Percentiles rank a stretch among this genome's conserved stretches.
Conservation (phyloP, 1,284 basidiomycete genomes). For the Ceratobasidium sp. region DNA sequence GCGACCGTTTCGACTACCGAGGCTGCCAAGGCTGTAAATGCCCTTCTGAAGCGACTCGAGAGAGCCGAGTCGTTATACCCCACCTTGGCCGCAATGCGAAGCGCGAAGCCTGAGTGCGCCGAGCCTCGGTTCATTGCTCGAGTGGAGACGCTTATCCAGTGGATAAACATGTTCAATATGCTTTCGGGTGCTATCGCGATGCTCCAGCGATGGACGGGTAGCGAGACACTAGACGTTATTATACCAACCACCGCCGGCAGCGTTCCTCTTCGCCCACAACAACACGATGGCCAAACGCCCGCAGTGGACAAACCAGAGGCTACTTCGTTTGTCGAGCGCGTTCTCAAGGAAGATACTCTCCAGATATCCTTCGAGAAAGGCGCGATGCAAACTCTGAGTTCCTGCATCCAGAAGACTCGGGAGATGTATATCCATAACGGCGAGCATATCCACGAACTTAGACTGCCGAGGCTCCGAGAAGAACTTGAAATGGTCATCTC, state of each 20-base stretch:
- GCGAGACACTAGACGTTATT: conserved; percentile 87
- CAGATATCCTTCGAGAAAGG: conserved; percentile 95
- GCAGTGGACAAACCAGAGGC: conserved; percentile 58
- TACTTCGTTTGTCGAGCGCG: conserved; percentile 89
- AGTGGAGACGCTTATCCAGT: conserved; percentile 87
- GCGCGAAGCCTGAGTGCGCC: conserved; percentile 78
- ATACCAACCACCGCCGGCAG: conserved; percentile 62
- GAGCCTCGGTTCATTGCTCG: conserved; percentile 77
- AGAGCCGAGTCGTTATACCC: conserved; percentile 90
- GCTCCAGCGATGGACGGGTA: conserved; percentile 93
- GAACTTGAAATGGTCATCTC: conserved; percentile 94
- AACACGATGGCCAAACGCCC: conserved; percentile 42
- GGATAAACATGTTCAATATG: conserved; percentile 82
- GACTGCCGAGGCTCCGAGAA: conserved; percentile 91
- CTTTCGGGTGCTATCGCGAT: conserved; percentile 76
- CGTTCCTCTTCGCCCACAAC: conserved; percentile 28
- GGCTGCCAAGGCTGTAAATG: conserved; percentile 77
- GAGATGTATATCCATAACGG: conserved; percentile 87
- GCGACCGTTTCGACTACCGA: conserved; percentile 58
- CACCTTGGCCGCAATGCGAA: conserved; percentile 78
- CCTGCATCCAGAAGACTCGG: conserved; percentile 87
- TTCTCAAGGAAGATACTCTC: conserved; percentile 95
- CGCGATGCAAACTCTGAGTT: conserved; percentile 87
- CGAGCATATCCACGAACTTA: conserved; percentile 79
- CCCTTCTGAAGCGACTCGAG: conserved; percentile 81